Percentiles rank a stretch among this genome's conserved stretches.
These are phyloP conservation scores for Hypoxylon lenormandii DNA, from an alignment of 495 filamentous ascomycete genomes.

Conservation along the genomic window DNA sequence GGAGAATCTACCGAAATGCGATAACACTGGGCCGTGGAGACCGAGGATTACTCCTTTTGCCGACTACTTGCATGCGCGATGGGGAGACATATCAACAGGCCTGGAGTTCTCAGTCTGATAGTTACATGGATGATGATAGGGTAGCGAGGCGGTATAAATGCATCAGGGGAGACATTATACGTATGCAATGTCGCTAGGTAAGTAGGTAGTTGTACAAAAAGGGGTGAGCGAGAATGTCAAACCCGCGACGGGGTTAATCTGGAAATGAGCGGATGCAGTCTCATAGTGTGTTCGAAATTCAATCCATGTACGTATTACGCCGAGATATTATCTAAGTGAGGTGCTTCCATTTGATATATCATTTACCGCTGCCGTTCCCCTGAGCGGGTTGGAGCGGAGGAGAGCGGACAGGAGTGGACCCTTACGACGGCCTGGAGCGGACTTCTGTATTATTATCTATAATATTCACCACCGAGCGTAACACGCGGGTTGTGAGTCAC, in stretches of 20 bases:
- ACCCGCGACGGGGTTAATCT: too few species aligned
- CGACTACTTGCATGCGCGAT: slow-evolving; percentile 25
- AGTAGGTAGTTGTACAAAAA: too few species aligned
- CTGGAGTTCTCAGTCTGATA: slow-evolving; percentile 7
- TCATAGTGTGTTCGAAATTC: too few species aligned
- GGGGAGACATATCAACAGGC: slow-evolving; percentile 25
- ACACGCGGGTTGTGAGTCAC: neutral
- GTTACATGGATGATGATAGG: too few species aligned
- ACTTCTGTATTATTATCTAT: neutral
- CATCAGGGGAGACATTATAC: too few species aligned
- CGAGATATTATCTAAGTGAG: neutral
- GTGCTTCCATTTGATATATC: neutral
- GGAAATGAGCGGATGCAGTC: too few species aligned
- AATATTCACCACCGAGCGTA: neutral
- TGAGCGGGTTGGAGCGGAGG: neutral
- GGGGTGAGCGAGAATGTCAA: too few species aligned
- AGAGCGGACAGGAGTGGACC: neutral
- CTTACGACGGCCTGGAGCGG: neutral
- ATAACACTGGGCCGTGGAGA: slow-evolving; percentile 31
- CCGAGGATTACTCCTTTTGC: neutral
- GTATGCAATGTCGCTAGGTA: too few species aligned
- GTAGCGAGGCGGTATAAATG: too few species aligned
- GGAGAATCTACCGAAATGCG: slow-evolving; percentile 20
- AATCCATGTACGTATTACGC: too few species aligned
- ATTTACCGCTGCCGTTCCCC: neutral